Evolutionary conservation across 176 grass and related monocot genomes (phyloP).

Genomic region (Zoysia japonica): DNA sequence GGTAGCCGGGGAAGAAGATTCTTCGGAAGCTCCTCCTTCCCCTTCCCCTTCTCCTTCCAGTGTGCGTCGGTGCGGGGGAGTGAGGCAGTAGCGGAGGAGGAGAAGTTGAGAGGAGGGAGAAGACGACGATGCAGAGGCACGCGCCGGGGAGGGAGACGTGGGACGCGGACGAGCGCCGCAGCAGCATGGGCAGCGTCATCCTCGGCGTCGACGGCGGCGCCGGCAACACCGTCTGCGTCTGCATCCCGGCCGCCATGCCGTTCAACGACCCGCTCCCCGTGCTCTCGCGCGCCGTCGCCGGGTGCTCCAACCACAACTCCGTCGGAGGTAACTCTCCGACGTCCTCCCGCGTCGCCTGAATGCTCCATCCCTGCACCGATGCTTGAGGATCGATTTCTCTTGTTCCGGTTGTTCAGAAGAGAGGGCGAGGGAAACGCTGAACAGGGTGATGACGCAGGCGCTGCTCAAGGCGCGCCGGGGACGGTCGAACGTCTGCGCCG

Average conservation of each 20-base stretch:
- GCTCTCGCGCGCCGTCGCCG: conserved; percentile 64
- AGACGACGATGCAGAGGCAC: conserved; percentile 48
- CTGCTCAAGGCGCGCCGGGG: conserved; percentile 57
- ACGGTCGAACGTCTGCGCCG: conserved; percentile 49
- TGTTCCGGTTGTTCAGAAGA: conserved; percentile 48
- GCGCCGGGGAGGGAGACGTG: conserved; percentile 36
- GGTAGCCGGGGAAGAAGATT: conserved; percentile 11
- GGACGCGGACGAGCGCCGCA: conserved; percentile 41
- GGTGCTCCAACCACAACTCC: conserved; percentile 79
- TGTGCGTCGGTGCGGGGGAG: neutral
- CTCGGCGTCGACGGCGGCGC: conserved; percentile 77
- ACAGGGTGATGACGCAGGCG: conserved; percentile 68
- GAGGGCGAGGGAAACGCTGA: conserved; percentile 61
- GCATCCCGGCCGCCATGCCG: conserved; percentile 58
- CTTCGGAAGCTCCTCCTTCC: neutral
- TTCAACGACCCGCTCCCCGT: conserved; percentile 57
- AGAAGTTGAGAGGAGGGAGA: neutral
- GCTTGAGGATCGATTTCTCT: neutral
- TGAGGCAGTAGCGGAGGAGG: neutral
- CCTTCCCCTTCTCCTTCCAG: neutral
- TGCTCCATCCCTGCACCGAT: neutral
- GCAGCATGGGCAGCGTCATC: conserved; percentile 55
- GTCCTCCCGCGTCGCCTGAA: no score
- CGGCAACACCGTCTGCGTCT: conserved; percentile 76
- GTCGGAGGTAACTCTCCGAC: conserved; percentile 57